Conservation (phyloP, 2,329 filamentous ascomycete genomes). For the Trichothecium sympodiale region DNA sequence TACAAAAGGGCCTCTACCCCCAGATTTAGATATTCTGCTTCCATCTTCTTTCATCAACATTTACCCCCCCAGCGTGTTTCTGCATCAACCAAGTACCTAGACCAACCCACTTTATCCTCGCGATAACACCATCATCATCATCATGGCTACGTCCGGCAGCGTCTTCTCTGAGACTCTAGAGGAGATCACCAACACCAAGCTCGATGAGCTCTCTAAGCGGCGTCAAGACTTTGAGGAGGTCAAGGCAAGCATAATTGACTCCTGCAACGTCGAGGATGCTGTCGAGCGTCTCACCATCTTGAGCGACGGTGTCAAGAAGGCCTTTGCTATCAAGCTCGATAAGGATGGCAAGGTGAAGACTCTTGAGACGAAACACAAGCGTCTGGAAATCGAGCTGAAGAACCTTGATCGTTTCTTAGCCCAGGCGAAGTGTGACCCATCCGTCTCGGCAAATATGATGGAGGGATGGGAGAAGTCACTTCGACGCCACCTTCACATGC, state of each 20-base stretch:
- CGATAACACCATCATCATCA: constrained; percentile 1
- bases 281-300: constrained; percentile 20
- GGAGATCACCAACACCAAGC: constrained; percentile 31
- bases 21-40: too few species aligned
- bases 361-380: constrained; percentile 12
- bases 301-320: constrained; percentile 22
- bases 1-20: too few species aligned
- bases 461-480: constrained; percentile 22
- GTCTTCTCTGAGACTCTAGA: constrained; percentile 31
- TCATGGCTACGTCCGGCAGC: constrained; percentile 18
- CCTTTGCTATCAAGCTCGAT: constrained; percentile 19
- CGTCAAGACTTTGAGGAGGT: constrained; percentile 23
- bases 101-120: too few species aligned
- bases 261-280: constrained; percentile 14
- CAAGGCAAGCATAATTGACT: constrained; percentile 18
- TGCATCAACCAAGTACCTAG: too few species aligned
- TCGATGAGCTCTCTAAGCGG: constrained; percentile 29
- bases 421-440: constrained; percentile 28
- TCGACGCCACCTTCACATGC: constrained; percentile 24
- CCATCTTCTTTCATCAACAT: too few species aligned
- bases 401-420: constrained; percentile 28
- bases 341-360: constrained; percentile 13
- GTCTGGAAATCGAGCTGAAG: constrained; percentile 20
- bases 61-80: too few species aligned
- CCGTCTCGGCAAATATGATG: constrained; percentile 22